Evolutionary conservation across 306 rosid species (phyloP), one percentile per base, ranked within the genome.

Genomic region (Cajanus cajan): DNA sequence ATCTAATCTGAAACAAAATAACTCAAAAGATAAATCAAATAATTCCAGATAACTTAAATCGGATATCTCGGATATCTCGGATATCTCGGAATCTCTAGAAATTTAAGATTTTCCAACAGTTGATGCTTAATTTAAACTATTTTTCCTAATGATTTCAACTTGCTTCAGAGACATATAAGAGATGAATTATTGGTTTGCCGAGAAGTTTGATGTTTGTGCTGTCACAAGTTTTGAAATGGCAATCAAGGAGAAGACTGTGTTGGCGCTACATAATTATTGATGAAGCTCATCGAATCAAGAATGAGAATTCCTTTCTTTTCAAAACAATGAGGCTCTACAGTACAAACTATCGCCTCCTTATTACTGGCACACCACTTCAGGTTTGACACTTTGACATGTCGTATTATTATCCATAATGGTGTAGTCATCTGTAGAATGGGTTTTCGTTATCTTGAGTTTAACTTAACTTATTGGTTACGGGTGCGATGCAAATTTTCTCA

Each of bases 181-280:
- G 99, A 95, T 45, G 89, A 95, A 36, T 83, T 95, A 55, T 78
- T 95, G 86, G 94, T 95, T n/a, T 86, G 99, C 98, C 48, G 99
- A 98, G 68, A 95, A 90, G 81, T 95, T 95, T 84, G 99, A 95
- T 84, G 94, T 95, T 3, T 95, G 99, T 78, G n/a, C n/a, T n/a
- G 98, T 95, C 64, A 95, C 99, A 10, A 95, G 99, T 89, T 95
- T 95, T 75, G 99, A 95, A 90, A 95, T 95, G 99, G 99, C 98
- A 45, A 95, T 95, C 83, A 95, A 95, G 85, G 99, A 95, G 90
- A 95, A 95, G 87, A 1, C 91, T 82, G 69, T 86, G 96, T 68
- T 96, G 99, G 99, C 97, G 99, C 57, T 96, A 96, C 86, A 96
- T 96, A 59, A 93, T 96, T 80, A 95, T 93, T 61, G 98, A 93